Percentiles rank a stretch among this genome's conserved stretches.
Evolutionary conservation across 352 stramenopile genomes (phyloP).

Genomic region (Phytophthora colocasiae): DNA sequence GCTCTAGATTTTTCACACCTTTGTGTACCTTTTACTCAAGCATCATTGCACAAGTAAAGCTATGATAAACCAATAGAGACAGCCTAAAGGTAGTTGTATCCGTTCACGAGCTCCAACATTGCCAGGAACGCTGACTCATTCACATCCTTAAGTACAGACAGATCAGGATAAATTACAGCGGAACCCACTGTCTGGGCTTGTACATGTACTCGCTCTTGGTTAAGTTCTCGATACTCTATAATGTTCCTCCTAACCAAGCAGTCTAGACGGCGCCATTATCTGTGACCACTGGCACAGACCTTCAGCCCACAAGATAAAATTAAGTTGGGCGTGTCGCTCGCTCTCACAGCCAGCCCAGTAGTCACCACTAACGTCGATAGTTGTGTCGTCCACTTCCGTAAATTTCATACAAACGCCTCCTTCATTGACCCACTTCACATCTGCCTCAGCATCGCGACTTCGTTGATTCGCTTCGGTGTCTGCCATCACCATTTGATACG

Average conservation of each 20-base stretch:
- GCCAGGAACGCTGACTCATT: too few species aligned
- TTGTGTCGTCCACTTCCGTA: background rate
- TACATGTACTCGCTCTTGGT: too few species aligned
- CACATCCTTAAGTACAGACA: too few species aligned
- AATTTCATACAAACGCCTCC: background rate
- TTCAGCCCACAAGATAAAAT: background rate
- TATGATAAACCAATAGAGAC: too few species aligned
- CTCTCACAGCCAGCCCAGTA: background rate
- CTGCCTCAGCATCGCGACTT: background rate
- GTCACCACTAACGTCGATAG: background rate
- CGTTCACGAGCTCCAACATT: too few species aligned
- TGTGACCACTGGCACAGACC: background rate
- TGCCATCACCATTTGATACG: background rate
- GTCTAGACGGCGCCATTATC: background rate
- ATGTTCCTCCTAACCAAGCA: background rate
- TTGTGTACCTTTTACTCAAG: too few species aligned
- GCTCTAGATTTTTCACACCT: too few species aligned
- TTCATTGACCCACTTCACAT: background rate
- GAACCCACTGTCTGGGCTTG: too few species aligned
- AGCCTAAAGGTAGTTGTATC: too few species aligned
- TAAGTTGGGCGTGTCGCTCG: background rate
- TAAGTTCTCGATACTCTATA: too few species aligned
- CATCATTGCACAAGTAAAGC: too few species aligned
- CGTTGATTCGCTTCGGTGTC: background rate
- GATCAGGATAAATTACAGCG: too few species aligned